Evolutionary conservation across 345 rosid genomes (phyloP), one percentile per base, ranked within the genome.

Genomic region (Acer yangbiense): DNA sequence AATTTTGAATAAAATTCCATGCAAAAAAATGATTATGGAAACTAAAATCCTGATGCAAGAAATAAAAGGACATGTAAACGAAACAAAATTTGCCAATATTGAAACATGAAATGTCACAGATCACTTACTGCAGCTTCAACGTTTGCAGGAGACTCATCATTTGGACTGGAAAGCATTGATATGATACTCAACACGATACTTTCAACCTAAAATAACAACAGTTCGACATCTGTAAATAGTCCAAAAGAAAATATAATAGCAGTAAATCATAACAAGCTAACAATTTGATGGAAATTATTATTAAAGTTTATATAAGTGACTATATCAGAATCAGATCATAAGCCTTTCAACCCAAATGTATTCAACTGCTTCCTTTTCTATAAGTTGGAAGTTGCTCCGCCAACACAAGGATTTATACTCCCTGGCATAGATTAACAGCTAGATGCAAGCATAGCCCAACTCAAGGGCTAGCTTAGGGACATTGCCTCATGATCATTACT

Each of bases 91-190:
- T 44, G 65, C 74, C 75, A 48, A 82, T 48, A 29, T 21, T 54
- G 39, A 62, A 75, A 21, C 72, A 69, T 1, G 76, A 66, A 44
- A 57, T n/a, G 10, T 72, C 58, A 57, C 21, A n/a, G n/a, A 69
- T 63, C 32, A 90, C 91, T 76, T 83, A 91, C 97, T 18, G 97
- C 97, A 72, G 97, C 98, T 79, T 93, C 99, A 75, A 93, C 91
- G 69, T 92, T 93, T 50, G 98, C 98, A 10, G 97, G 98, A 80
- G 98, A 93, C 82, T 93, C 98, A 2, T 95, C 97, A 11, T 93
- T 95, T 25, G 98, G 98, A 79, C 92, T 73, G 46, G 98, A 95
- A 70, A 95, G 94, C 97, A 93, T 95, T 0, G 94, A 92, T 77
- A 92, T 92, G 73, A 92, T 90, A 82, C 98, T 95, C 88, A 92